phyloP scores from a whole-genome alignment of 106 monocot genomes.

The Alisma plantagoaquatica region DNA sequence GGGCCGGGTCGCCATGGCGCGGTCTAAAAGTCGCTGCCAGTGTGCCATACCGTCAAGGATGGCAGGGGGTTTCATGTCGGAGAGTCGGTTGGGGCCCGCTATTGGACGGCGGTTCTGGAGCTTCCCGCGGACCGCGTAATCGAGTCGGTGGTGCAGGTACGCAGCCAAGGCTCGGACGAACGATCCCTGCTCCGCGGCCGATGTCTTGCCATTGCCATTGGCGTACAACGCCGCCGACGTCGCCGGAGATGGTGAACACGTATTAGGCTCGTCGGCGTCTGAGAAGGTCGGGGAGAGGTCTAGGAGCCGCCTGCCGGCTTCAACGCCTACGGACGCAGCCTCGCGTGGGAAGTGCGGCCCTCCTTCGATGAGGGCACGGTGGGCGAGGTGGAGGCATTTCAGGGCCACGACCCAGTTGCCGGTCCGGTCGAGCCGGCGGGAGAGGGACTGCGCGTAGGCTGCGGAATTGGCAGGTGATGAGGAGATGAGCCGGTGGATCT shows the following conservation, averaged over 20 bases:
- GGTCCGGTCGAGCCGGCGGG: conserved; percentile 44
- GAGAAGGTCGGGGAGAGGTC: conserved; percentile 41
- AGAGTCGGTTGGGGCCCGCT: conserved; percentile 3
- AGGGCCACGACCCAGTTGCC: conserved; percentile 56
- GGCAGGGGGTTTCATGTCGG: conserved; percentile 12
- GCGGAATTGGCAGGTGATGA: conserved; percentile 26
- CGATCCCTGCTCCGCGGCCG: conserved; percentile 61
- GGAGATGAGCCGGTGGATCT: conserved; percentile 28
- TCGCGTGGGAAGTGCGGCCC: conserved; percentile 36
- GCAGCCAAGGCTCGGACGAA: conserved; percentile 52
- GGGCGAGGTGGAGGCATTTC: conserved; percentile 38
- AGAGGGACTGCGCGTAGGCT: conserved; percentile 17
- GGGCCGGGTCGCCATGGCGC: conserved; percentile 27
- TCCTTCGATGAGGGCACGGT: conserved; percentile 22
- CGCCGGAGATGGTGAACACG: too few relatives aligned
- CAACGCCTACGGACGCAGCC: conserved; percentile 10
- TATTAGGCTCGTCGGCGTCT: conserved; percentile 7
- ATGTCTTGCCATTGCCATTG: too few relatives aligned
- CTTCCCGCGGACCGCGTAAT: conserved; percentile 27
- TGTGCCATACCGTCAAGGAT: conserved; percentile 20
- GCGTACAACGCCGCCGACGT: too few relatives aligned
- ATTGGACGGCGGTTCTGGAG: conserved; percentile 9
- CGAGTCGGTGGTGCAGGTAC: conserved; percentile 49
- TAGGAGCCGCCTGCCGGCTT: conserved; percentile 15
- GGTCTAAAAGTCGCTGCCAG: conserved; percentile 32